Base-by-base conservation (phyloP, 768 basidiomycete species). In the Boletus subcaerulescens region DNA sequence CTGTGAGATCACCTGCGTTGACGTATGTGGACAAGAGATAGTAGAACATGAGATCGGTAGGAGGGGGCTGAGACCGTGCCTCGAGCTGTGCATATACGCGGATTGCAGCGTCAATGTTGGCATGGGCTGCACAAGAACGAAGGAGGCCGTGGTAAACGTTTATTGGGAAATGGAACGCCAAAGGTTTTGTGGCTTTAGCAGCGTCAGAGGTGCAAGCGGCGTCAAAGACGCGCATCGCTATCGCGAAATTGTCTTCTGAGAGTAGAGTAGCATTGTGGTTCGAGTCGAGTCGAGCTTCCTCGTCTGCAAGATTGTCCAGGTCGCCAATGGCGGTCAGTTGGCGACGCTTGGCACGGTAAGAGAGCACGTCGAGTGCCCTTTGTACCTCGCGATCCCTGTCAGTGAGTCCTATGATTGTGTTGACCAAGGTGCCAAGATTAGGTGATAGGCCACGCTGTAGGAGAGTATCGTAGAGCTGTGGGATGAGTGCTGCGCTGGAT, bases 401-500 rank as follows among this genome's bases (percentile, higher is more conserved):
- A 5, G 82, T 80, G 52, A 94, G 78, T 0, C 82, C 82, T 0
- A 68, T 58, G 52, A 96, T 82, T 43, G 93, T 75, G 35, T 70
- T 66, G 29, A 75, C 64, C 67, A 91, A 93, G 0, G 90, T 92
- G 42, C 67, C 60, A 13, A 72, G 52, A 48, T 85, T 86, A 10
- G 94, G 92, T 0, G 80, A 63, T 5, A 93, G 66, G 17, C 81
- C 79, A 31, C 72, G 76, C 26, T 77, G 72, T 53, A 93, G 72
- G 78, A 95, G 83, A 45, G 82, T 76, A 58, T 90, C 81, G 73
- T 94, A 95, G 3, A 84, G 77, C 46, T 84, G 80, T 50, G 89
- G 67, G 36, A 92, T 71, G 40, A 78, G 65, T 0, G 76, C 69
- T 31, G 91, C 76, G 84, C 81, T 57, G 81, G 80, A 20, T 3